Conservation (phyloP, 1,139 yeast genomes). For the Kodamaea derodonti region DNA sequence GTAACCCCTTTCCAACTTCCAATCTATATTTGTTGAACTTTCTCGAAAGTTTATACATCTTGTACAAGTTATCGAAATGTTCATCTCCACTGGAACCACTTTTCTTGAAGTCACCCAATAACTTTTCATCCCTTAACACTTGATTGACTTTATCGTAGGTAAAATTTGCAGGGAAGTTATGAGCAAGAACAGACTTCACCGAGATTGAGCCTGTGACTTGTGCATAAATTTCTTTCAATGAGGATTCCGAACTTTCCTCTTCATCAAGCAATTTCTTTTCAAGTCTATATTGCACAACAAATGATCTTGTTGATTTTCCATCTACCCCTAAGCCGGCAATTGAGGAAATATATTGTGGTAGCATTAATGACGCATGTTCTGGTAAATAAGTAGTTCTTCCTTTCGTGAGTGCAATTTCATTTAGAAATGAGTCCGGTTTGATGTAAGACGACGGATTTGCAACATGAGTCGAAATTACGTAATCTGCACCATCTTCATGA, state of each 20-base stretch:
- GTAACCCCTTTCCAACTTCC: slow-evolving; percentile 18
- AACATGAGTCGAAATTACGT: slow-evolving; percentile 63
- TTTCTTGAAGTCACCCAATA: slow-evolving; percentile 6
- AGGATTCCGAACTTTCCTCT: slow-evolving; percentile 17
- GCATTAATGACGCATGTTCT: slow-evolving; percentile 60
- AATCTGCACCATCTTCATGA: slow-evolving; percentile 28
- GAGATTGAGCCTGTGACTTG: slow-evolving; percentile 14
- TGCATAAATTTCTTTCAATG: slow-evolving; percentile 12
- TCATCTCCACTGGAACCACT: slow-evolving; percentile 10
- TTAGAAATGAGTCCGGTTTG: slow-evolving; percentile 43
- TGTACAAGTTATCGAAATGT: slow-evolving; percentile 25
- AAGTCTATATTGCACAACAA: slow-evolving; percentile 40
- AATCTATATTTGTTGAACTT: slow-evolving; percentile 24
- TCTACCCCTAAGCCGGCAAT: slow-evolving; percentile 56
- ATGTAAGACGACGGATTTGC: slow-evolving; percentile 83
- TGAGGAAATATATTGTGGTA: slow-evolving; percentile 57
- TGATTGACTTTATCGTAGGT: slow-evolving; percentile 36
- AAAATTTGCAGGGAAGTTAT: slow-evolving; percentile 32
- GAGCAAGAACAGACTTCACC: slow-evolving; percentile 21
- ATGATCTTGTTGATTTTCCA: slow-evolving; percentile 40
- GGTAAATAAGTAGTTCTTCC: slow-evolving; percentile 76
- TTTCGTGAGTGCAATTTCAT: slow-evolving; percentile 56
- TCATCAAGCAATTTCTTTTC: slow-evolving; percentile 22
- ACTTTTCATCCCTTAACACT: slow-evolving; percentile 19
- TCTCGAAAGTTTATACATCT: slow-evolving; percentile 26